phyloP scores from a whole-genome alignment of 306 rosid genomes.

The Gastrolobium bilobum region DNA sequence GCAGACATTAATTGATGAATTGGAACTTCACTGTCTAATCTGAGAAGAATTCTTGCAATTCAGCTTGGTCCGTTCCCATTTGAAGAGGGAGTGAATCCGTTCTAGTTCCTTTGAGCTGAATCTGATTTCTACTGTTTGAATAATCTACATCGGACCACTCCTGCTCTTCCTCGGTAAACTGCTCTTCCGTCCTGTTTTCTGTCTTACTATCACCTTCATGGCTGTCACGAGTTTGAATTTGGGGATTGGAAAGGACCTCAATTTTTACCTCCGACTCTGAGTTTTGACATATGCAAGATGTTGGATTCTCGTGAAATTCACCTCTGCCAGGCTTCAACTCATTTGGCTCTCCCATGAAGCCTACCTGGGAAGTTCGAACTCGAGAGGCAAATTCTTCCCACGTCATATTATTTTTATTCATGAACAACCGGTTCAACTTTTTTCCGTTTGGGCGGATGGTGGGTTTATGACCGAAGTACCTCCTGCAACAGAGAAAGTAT shows the following conservation, averaged over 20 bases:
- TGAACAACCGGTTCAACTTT: constrained; percentile 67
- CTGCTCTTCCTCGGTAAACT: constrained; percentile 58
- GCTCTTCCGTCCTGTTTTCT: constrained; percentile 51
- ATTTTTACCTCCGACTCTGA: constrained; percentile 45
- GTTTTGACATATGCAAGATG: constrained; percentile 79
- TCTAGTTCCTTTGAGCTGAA: constrained; percentile 43
- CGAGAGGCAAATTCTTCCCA: constrained; percentile 83
- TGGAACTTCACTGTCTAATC: constrained; percentile 51
- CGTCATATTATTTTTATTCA: constrained; percentile 61
- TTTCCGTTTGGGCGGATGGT: constrained; percentile 90
- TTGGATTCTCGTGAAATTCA: constrained; percentile 89
- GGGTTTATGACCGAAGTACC: constrained; percentile 90
- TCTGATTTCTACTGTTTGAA: constrained; percentile 45
- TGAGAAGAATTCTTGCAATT: constrained; percentile 76
- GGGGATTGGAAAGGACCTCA: constrained; percentile 25
- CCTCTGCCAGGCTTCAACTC: constrained; percentile 78
- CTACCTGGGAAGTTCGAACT: constrained; percentile 74
- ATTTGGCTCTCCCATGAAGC: constrained; percentile 93
- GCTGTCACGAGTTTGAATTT: constrained; percentile 43
- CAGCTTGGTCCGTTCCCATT: constrained; percentile 58
- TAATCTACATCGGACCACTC: constrained; percentile 63
- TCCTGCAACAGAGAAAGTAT: constrained; percentile 62
- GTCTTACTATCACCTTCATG: constrained; percentile 30
- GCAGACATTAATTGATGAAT: constrained; percentile 27
- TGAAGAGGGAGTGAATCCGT: constrained; percentile 48